Evolutionary conservation across 108 stramenopile species (phyloP).

Genomic region (Cyclotella atomus): DNA sequence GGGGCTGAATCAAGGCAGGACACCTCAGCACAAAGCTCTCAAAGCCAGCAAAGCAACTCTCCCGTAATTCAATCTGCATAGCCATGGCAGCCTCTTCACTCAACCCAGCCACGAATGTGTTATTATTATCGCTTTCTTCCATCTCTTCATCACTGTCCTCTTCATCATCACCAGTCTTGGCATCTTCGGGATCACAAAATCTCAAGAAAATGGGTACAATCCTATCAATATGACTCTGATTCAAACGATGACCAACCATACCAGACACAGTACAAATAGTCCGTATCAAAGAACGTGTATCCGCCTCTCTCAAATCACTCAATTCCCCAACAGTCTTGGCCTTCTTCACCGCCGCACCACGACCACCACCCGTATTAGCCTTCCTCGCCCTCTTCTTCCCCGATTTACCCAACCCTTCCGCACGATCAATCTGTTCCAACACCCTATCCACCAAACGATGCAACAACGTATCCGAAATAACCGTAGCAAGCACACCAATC

Average conservation of each 20-base stretch:
- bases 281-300: conserved; percentile 83
- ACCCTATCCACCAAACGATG: conserved; percentile 82
- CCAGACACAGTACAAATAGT: conserved; percentile 92
- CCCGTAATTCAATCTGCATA: conserved; percentile 90
- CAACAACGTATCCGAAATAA: conserved; percentile 78
- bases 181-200: conserved; percentile 90
- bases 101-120: conserved; percentile 44
- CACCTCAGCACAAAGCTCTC: conserved; percentile 94
- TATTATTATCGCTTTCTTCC: conserved; percentile 44
- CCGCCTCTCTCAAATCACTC: conserved; percentile 30
- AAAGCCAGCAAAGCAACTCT: conserved; percentile 96
- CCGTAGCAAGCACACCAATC: conserved; percentile 88
- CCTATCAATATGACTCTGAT: conserved; percentile 90
- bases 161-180: conserved; percentile 76
- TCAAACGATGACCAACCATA: conserved; percentile 78
- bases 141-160: conserved; percentile 67
- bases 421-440: conserved; percentile 73
- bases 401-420: conserved; percentile 40
- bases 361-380: conserved; percentile 17
- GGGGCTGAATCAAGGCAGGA: conserved; percentile 92
- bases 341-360: conserved; percentile 13
- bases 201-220: conserved; percentile 94
- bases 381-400: conserved; percentile 48
- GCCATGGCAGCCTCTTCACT: conserved; percentile 59
- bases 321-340: conserved; percentile 6